phyloP scores from a whole-genome alignment of 805 yeast species.

The Cyberlindnera misumaiensis region DNA sequence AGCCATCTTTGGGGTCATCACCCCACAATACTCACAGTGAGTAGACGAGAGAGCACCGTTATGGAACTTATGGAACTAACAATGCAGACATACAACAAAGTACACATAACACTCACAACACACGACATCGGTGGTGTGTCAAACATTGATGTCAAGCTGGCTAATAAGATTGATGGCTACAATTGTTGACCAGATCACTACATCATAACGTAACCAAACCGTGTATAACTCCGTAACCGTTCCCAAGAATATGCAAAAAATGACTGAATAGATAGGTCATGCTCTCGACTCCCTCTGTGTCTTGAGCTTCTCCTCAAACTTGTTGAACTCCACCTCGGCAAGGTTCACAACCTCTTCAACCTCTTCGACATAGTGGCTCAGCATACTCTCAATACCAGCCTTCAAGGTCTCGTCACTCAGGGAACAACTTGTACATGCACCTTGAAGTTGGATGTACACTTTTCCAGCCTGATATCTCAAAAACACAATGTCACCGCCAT shows the following conservation, averaged over 20 bases:
- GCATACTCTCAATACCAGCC: constrained; percentile 96
- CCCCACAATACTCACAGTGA: constrained; percentile 50
- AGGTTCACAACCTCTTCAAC: constrained; percentile 63
- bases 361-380: constrained; percentile 94
- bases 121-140: constrained; percentile 55
- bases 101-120: constrained; percentile 49
- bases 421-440: constrained; percentile 94
- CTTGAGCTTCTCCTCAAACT: constrained; percentile 22
- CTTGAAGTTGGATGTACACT: constrained; percentile 82
- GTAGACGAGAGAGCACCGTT: constrained; percentile 4
- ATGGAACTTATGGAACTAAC: too few species aligned
- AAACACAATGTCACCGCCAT: constrained; percentile 94
- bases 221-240: not conserved
- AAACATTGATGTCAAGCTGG: constrained; percentile 53
- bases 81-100: constrained; percentile 44
- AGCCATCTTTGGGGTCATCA: constrained; percentile 61
- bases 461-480: constrained; percentile 81
- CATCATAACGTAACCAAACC: not conserved
- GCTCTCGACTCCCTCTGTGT: constrained; percentile 15
- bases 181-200: constrained; percentile 2
- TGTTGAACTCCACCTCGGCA: constrained; percentile 24
- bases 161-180: constrained; percentile 38
- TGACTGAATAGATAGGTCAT: not conserved
- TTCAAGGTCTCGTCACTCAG: constrained; percentile 87
- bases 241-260: not conserved